Conservation (phyloP, 306 rosid genomes). For the Hippophae gyantsensis region DNA sequence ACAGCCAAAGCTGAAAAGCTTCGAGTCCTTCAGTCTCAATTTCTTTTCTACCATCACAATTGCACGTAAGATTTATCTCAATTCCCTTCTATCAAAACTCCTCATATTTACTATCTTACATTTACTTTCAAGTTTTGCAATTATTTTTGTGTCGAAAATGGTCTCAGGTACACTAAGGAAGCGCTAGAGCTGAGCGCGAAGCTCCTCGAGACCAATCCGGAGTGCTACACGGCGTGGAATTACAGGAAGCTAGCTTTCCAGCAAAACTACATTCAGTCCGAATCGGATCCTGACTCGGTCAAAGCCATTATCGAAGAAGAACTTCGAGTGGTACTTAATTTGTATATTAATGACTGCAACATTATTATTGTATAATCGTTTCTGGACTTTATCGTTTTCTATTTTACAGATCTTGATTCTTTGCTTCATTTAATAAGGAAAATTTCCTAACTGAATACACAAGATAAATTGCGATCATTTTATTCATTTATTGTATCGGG, state of each 20-base stretch:
- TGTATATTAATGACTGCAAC: background rate
- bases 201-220: constrained; percentile 70
- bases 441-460: no score
- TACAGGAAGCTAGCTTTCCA: constrained; percentile 71
- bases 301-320: constrained; percentile 42
- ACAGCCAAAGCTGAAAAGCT: constrained; percentile 54
- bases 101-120: background rate
- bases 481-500: background rate
- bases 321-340: constrained; percentile 45
- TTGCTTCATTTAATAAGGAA: no score
- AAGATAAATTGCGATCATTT: background rate
- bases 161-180: constrained; percentile 57
- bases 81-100: constrained; percentile 11
- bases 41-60: constrained; percentile 56
- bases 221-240: constrained; percentile 84
- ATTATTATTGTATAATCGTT: background rate
- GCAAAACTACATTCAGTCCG: constrained; percentile 32
- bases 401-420: background rate
- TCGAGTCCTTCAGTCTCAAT: constrained; percentile 55
- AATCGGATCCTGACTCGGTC: constrained; percentile 36
- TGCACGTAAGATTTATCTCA: constrained; percentile 15
- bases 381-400: background rate
- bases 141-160: background rate
- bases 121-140: background rate
- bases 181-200: constrained; percentile 56